These are phyloP conservation scores for Fusarium pilosicola DNA, from an alignment of 2,329 filamentous ascomycete genomes.

Conservation along the genomic window DNA sequence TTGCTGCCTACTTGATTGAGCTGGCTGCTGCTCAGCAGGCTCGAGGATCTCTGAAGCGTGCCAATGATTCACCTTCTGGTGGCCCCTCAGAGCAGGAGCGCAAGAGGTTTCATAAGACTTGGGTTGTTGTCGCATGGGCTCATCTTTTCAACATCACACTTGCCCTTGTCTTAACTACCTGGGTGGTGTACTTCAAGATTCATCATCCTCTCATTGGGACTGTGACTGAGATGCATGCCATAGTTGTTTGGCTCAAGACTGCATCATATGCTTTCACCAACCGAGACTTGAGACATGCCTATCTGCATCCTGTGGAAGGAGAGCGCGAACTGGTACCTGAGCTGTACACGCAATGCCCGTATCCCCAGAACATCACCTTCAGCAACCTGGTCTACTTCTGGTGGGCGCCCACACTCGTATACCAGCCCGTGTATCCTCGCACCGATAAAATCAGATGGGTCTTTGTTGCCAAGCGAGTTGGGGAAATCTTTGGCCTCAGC, in stretches of 20 bases:
- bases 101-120: constrained; percentile 76
- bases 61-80: constrained; percentile 58
- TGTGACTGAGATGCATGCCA: constrained; percentile 87
- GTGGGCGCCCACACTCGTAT: constrained; percentile 96
- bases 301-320: constrained; percentile 77
- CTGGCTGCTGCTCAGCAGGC: constrained; percentile 83
- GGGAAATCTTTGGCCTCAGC: constrained; percentile 79
- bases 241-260: constrained; percentile 96
- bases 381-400: constrained; percentile 93
- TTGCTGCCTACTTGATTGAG: constrained; percentile 92
- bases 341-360: constrained; percentile 84
- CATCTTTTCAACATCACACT: constrained; percentile 87
- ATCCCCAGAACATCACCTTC: constrained; percentile 90
- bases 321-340: constrained; percentile 79
- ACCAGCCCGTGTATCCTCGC: constrained; percentile 95
- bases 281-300: constrained; percentile 90
- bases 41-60: constrained; percentile 69
- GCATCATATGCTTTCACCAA: constrained; percentile 97
- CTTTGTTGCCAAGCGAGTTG: constrained; percentile 85
- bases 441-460: constrained; percentile 83
- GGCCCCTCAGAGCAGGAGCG: constrained; percentile 66
- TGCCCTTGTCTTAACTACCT: constrained; percentile 82
- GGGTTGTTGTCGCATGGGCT: constrained; percentile 81
- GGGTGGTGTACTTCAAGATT: constrained; percentile 89
- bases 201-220: constrained; percentile 95